phyloP scores from a whole-genome alignment of 148 eudicot genomes.

The Rhododendron simsii region DNA sequence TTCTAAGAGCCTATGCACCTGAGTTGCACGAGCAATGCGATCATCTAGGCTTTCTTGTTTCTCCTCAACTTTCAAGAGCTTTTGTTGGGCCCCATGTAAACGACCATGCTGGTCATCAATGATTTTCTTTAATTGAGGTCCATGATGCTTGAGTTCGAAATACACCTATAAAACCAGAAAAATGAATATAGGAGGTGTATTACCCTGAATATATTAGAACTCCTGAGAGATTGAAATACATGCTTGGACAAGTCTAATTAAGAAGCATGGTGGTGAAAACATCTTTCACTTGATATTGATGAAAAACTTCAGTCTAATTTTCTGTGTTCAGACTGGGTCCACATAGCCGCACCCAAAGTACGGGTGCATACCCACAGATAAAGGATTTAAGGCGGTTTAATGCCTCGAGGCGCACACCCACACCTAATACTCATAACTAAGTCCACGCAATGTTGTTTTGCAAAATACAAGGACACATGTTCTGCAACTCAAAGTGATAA shows the following conservation, averaged over 20 bases:
- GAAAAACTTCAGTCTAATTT: background rate
- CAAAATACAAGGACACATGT: background rate
- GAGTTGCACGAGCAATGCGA: slow-evolving; percentile 45
- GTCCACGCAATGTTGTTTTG: background rate
- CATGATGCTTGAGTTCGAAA: slow-evolving; percentile 88
- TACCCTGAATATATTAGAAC: background rate
- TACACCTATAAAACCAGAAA: slow-evolving; percentile 46
- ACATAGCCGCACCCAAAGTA: background rate
- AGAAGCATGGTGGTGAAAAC: background rate
- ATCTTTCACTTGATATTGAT: background rate
- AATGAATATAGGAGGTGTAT: background rate
- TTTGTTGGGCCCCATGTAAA: slow-evolving; percentile 52
- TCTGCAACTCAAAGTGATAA: background rate
- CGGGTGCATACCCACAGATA: background rate
- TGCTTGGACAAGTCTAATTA: background rate
- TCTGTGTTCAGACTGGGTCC: background rate
- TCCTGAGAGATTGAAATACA: background rate
- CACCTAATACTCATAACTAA: background rate
- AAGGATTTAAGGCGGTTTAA: background rate
- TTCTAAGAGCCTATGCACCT: slow-evolving; percentile 52
- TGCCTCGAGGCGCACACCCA: background rate
- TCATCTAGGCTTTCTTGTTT: slow-evolving; percentile 52
- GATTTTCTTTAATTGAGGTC: slow-evolving; percentile 70
- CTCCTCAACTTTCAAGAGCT: slow-evolving; percentile 58
- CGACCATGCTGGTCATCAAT: slow-evolving; percentile 65